Evolutionary conservation across 495 filamentous ascomycete genomes (phyloP).

Genomic region (Penicillium daleae): DNA sequence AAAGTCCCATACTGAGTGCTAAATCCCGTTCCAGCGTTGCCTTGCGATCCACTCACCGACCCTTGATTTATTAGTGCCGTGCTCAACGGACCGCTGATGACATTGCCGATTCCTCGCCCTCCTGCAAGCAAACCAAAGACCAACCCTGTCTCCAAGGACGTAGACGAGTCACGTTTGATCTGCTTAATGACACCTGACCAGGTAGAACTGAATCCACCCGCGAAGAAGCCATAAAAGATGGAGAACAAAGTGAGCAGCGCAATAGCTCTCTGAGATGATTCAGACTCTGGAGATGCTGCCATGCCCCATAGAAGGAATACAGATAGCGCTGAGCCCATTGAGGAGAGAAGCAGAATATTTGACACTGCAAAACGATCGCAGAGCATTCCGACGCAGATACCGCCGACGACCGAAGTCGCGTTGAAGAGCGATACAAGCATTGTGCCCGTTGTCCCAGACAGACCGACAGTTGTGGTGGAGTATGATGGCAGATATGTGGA

Average conservation of each 20-base stretch:
- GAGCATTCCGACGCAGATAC: conserved; percentile 60
- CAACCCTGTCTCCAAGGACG: conserved; percentile 58
- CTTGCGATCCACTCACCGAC: conserved; percentile 24
- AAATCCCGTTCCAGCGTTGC: conserved; percentile 35
- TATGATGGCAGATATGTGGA: conserved; percentile 68
- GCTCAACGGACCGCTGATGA: conserved; percentile 64
- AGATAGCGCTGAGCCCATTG: conserved; percentile 59
- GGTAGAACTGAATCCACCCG: conserved; percentile 62
- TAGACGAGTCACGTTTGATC: conserved; percentile 48
- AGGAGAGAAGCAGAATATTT: conserved; percentile 61
- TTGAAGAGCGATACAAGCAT: conserved; percentile 61
- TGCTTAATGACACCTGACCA: conserved; percentile 66
- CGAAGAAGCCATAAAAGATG: conserved; percentile 70
- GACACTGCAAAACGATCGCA: conserved; percentile 64
- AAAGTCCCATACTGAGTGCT: conserved; percentile 45
- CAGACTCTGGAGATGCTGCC: conserved; percentile 25
- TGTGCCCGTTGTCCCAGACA: conserved; percentile 49
- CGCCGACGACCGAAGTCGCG: conserved; percentile 58
- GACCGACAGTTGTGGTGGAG: conserved; percentile 50
- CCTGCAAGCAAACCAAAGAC: conserved; percentile 65
- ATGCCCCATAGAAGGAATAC: conserved; percentile 74
- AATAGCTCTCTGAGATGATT: conserved; percentile 45
- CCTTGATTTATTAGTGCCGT: conserved; percentile 53
- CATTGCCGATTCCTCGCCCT: conserved; percentile 68
- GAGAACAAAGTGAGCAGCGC: conserved; percentile 66